Conservation (phyloP, 495 filamentous ascomycete genomes). For the Podospora bellae-mahoneyi region DNA sequence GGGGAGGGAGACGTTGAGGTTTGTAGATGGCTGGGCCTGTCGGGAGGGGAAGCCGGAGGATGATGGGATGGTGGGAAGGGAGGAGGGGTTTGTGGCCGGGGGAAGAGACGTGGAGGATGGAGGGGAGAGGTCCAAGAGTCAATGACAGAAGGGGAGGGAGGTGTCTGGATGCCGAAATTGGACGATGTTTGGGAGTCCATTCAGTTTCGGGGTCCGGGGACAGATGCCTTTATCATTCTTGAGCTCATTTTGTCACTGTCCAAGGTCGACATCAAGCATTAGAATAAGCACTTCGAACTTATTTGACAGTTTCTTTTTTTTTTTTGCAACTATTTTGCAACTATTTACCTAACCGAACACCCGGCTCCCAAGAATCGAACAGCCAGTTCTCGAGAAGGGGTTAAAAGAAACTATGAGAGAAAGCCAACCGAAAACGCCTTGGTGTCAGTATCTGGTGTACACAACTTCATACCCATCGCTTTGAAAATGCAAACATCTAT, state of each 20-base stretch:
- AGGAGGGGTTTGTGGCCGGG: background rate
- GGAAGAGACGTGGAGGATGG: background rate
- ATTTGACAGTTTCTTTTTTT: background rate
- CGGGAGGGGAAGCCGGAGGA: slow-evolving; percentile 62
- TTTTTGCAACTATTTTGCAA: background rate
- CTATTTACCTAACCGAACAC: background rate
- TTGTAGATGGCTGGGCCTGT: slow-evolving; percentile 72
- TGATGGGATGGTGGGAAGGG: slow-evolving; percentile 31
- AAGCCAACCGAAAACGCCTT: background rate
- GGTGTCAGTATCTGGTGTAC: background rate
- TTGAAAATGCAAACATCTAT: background rate
- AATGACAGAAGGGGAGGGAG: background rate
- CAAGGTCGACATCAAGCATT: background rate
- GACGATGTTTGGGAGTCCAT: background rate
- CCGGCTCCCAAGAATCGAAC: background rate
- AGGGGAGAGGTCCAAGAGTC: background rate
- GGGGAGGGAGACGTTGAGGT: slow-evolving; percentile 57
- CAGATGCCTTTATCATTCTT: background rate
- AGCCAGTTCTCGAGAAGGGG: background rate
- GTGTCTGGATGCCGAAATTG: background rate
- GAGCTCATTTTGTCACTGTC: background rate
- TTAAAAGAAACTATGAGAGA: background rate
- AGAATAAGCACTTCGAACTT: background rate
- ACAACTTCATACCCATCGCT: background rate
- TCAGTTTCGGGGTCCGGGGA: too few relatives aligned